phyloP scores from a whole-genome alignment of 257 asterid genomes.

The Fraxinus quadrangulata region DNA sequence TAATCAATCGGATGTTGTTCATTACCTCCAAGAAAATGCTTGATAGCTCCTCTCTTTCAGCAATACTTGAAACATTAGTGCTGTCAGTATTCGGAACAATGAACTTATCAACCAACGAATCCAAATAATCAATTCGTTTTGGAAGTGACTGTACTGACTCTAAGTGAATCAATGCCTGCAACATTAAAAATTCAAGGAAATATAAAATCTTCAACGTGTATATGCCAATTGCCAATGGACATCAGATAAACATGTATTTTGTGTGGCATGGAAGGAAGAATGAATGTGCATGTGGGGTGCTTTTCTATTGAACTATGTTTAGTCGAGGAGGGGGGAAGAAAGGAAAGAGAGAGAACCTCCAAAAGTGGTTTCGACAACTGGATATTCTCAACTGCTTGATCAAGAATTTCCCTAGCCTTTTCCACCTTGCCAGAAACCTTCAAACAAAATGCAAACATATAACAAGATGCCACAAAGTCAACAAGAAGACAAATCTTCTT shows the following conservation, averaged over 20 bases:
- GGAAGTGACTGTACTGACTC: slow-evolving; percentile 90
- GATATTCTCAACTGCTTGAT: slow-evolving; percentile 67
- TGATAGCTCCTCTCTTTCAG: slow-evolving; percentile 89
- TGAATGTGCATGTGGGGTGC: background rate
- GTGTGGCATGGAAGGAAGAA: background rate
- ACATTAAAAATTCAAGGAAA: slow-evolving; percentile 21
- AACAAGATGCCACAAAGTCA: slow-evolving; percentile 9
- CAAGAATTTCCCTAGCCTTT: slow-evolving; percentile 52
- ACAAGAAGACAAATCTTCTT: background rate
- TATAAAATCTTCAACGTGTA: slow-evolving; percentile 12
- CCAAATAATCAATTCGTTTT: slow-evolving; percentile 73
- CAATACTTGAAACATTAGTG: slow-evolving; percentile 58
- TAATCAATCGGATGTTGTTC: background rate
- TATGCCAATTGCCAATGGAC: background rate
- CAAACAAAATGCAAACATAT: slow-evolving; percentile 9
- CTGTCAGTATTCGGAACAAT: slow-evolving; percentile 56
- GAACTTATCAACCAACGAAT: slow-evolving; percentile 77
- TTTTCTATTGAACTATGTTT: background rate
- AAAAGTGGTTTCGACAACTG: slow-evolving; percentile 84
- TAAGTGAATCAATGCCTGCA: slow-evolving; percentile 92
- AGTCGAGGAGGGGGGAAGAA: background rate
- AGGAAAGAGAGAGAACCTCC: slow-evolving; percentile 57
- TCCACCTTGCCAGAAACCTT: slow-evolving; percentile 65
- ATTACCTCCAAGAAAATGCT: slow-evolving; percentile 93
- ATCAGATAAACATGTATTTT: background rate